Conservation (phyloP, 257 asterid species). For the Fraxinus excelsior region DNA sequence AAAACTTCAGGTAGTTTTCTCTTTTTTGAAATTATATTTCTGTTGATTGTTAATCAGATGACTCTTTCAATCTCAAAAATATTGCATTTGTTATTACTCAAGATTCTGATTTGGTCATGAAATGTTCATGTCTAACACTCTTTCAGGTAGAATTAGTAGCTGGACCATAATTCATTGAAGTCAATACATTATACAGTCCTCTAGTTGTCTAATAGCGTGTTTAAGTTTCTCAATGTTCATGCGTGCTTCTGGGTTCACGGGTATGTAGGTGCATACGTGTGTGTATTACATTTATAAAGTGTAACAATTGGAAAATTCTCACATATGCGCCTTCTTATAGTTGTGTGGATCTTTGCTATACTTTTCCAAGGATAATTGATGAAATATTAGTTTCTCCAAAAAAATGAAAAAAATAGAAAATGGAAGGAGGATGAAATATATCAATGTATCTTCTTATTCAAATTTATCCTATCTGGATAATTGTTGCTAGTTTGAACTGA, state of each 20-base stretch:
- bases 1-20: slow-evolving; percentile 80
- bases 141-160: neutral
- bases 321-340: no score
- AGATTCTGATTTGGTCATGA: neutral
- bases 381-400: no score
- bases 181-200: neutral
- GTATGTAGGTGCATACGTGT: neutral
- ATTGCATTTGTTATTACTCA: neutral
- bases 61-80: neutral
- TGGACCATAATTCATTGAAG: neutral
- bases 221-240: neutral
- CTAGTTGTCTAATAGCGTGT: neutral
- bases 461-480: no score
- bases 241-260: neutral
- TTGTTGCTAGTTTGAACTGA: no score
- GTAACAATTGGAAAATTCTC: no score
- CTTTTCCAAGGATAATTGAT: no score
- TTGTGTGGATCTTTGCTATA: no score
- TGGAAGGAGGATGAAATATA: no score
- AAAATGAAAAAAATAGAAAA: no score
- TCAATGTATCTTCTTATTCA: no score
- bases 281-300: neutral
- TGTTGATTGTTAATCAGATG: neutral
- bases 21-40: neutral
- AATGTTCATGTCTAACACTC: neutral